phyloP scores from a whole-genome alignment of 495 filamentous ascomycete species.

The Penicillium herquei region DNA sequence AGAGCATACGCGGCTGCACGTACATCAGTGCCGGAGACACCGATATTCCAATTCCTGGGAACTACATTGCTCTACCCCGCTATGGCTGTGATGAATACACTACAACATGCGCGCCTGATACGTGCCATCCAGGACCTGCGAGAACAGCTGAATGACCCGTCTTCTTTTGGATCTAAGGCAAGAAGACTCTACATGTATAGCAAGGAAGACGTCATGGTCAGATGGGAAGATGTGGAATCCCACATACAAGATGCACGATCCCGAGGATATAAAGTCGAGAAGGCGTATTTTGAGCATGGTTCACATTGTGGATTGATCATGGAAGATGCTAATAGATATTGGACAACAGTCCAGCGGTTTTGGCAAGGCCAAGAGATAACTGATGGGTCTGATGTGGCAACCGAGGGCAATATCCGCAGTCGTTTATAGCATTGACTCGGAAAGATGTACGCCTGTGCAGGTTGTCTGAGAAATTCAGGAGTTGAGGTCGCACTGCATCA shows the following conservation, averaged over 20 bases:
- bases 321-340: slow-evolving; percentile 25
- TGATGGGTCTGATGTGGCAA: not conserved
- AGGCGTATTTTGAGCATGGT: slow-evolving; percentile 28
- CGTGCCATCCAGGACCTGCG: slow-evolving; percentile 25
- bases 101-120: slow-evolving; percentile 20
- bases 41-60: slow-evolving; percentile 12
- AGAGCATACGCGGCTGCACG: slow-evolving; percentile 24
- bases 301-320: slow-evolving; percentile 33
- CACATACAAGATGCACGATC: slow-evolving; percentile 29
- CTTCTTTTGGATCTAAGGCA: slow-evolving; percentile 17
- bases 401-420: not conserved
- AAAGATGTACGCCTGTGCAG: too few relatives aligned
- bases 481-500: not conserved
- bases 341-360: slow-evolving; percentile 20
- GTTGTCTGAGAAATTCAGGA: not conserved
- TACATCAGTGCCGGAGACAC: slow-evolving; percentile 13
- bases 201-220: slow-evolving; percentile 33
- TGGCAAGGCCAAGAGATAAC: slow-evolving; percentile 15
- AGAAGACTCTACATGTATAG: slow-evolving; percentile 37
- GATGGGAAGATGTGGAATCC: slow-evolving; percentile 33
- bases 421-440: not conserved
- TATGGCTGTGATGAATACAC: slow-evolving; percentile 12
- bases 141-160: slow-evolving; percentile 22
- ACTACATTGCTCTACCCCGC: slow-evolving; percentile 24
- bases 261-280: slow-evolving; percentile 26